Percentiles rank a stretch among this genome's conserved stretches.
Conservation (phyloP, 345 rosid species). For the Lepidium sativum region DNA sequence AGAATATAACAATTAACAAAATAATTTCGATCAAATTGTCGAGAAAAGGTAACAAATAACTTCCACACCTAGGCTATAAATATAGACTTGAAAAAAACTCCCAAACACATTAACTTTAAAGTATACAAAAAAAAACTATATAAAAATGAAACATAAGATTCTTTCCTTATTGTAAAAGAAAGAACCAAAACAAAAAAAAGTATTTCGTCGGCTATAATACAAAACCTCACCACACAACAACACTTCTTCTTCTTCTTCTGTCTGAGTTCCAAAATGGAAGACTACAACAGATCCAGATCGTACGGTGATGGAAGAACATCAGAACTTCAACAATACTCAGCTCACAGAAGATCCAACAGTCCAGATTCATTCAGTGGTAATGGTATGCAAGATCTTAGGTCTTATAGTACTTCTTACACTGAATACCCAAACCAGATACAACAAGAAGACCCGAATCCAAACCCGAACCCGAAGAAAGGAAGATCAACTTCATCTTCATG, state of each 20-base stretch:
- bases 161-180: constrained; percentile 28
- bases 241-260: background rate
- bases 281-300: constrained; percentile 62
- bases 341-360: constrained; percentile 6
- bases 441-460: background rate
- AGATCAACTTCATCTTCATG: constrained; percentile 40
- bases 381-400: constrained; percentile 51
- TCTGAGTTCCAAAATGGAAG: constrained; percentile 38
- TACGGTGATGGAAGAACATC: constrained; percentile 38
- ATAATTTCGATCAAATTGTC: too few relatives aligned
- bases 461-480: constrained; percentile 38
- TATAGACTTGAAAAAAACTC: background rate
- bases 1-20: too few relatives aligned
- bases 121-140: background rate
- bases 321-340: constrained; percentile 19
- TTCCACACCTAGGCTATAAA: background rate
- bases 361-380: constrained; percentile 24
- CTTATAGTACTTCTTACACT: constrained; percentile 46
- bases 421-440: constrained; percentile 26
- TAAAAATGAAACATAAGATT: constrained; percentile 1
- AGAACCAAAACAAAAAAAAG: constrained; percentile 15
- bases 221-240: background rate
- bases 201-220: constrained; percentile 12
- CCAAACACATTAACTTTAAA: background rate
- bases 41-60: too few relatives aligned